Evolutionary conservation across 495 filamentous ascomycete genomes (phyloP).

Genomic region (Hyaloscypha hepaticicola): DNA sequence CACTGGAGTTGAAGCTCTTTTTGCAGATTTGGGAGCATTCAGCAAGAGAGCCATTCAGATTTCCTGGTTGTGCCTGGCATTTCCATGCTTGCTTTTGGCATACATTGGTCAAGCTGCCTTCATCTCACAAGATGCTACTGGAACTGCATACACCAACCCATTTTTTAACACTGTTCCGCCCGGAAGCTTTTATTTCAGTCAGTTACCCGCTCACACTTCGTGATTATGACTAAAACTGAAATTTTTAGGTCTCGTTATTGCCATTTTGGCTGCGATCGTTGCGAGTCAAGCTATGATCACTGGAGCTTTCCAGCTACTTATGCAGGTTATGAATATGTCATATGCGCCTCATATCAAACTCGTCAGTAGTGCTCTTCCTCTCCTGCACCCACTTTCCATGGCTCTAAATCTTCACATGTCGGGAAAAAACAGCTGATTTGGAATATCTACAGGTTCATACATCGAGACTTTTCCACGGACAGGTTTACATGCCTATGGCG

Average conservation of each 20-base stretch:
- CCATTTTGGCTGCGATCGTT: slow-evolving; percentile 51
- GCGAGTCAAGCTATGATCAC: slow-evolving; percentile 80
- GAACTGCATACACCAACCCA: slow-evolving; percentile 61
- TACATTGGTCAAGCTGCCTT: slow-evolving; percentile 76
- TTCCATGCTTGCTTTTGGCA: slow-evolving; percentile 66
- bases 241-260: slow-evolving; percentile 49
- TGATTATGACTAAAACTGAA: neutral
- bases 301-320: slow-evolving; percentile 66
- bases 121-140: slow-evolving; percentile 56
- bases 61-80: slow-evolving; percentile 62
- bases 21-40: slow-evolving; percentile 74
- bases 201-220: neutral
- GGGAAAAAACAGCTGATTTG: neutral
- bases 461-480: slow-evolving; percentile 62
- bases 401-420: neutral
- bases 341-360: slow-evolving; percentile 72
- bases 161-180: slow-evolving; percentile 69
- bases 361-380: neutral
- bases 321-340: slow-evolving; percentile 70
- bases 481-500: slow-evolving; percentile 68
- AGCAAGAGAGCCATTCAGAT: slow-evolving; percentile 59
- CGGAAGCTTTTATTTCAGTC: slow-evolving; percentile 62
- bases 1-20: slow-evolving; percentile 73
- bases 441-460: slow-evolving; percentile 47
- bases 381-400: neutral